These are phyloP conservation scores for Magnolia officinalis DNA, from an alignment of 164 flowering plant species.

Conservation along the genomic window DNA sequence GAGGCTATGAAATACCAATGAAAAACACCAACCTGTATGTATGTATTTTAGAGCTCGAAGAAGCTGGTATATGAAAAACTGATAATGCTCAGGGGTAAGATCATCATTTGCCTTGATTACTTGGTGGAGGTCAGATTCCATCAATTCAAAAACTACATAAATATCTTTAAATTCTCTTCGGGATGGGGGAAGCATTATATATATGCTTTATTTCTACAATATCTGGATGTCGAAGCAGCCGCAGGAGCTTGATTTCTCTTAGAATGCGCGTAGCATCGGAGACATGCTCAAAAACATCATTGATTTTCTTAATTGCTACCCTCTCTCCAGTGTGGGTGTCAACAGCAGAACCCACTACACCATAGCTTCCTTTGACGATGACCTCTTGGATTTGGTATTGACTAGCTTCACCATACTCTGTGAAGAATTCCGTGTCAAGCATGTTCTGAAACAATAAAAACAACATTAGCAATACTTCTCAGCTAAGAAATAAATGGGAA, in stretches of 20 bases:
- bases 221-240: slow-evolving; percentile 76
- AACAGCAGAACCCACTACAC: slow-evolving; percentile 80
- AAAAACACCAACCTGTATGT: too few species aligned
- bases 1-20: too few species aligned
- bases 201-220: slow-evolving; percentile 82
- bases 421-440: slow-evolving; percentile 73
- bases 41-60: too few species aligned
- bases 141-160: too few species aligned
- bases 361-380: slow-evolving; percentile 87
- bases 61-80: too few species aligned
- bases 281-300: slow-evolving; percentile 81
- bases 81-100: too few species aligned
- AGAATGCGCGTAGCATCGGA: slow-evolving; percentile 90
- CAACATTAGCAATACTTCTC: neutral
- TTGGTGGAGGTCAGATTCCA: too few species aligned
- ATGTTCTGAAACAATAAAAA: slow-evolving; percentile 32
- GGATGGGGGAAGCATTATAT: too few species aligned
- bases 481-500: neutral
- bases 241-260: slow-evolving; percentile 81
- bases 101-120: too few species aligned
- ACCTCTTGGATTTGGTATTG: slow-evolving; percentile 79
- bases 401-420: slow-evolving; percentile 85
- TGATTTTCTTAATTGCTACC: slow-evolving; percentile 85
- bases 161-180: too few species aligned
- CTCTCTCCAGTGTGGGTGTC: slow-evolving; percentile 80